These are phyloP conservation scores for Coniochaeta sp. DNA, from an alignment of 2,329 filamentous ascomycete species.

Conservation along the genomic window DNA sequence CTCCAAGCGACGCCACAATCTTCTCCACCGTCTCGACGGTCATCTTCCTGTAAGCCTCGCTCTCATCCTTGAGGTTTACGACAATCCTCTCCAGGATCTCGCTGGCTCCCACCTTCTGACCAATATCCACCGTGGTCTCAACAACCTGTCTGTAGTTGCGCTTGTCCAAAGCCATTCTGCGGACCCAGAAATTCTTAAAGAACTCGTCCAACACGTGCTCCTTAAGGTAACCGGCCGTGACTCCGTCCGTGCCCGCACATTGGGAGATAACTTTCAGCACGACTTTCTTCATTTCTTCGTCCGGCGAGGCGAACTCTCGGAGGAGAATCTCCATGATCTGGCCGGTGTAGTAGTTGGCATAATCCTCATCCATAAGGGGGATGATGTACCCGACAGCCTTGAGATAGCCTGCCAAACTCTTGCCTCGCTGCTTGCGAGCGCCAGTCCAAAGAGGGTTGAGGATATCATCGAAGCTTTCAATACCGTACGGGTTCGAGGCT, in stretches of 20 bases:
- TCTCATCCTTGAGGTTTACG: slow-evolving; percentile 95
- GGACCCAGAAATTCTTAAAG: slow-evolving; percentile 98
- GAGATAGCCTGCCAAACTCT: slow-evolving; percentile 89
- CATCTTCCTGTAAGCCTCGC: slow-evolving; percentile 97
- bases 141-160: slow-evolving; percentile 97
- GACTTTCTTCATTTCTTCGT: slow-evolving; percentile 99
- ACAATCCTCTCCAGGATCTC: slow-evolving; percentile 94
- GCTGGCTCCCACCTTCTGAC: slow-evolving; percentile 93
- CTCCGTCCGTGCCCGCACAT: slow-evolving; percentile 88
- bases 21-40: slow-evolving; percentile 98
- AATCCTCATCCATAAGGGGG: slow-evolving; percentile 98
- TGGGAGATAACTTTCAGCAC: slow-evolving; percentile 96
- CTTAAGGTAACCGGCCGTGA: slow-evolving; percentile 90
- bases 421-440: slow-evolving; percentile 90
- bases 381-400: slow-evolving; percentile 99
- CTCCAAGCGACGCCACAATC: slow-evolving; percentile 84
- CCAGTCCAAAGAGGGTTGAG: slow-evolving; percentile 96
- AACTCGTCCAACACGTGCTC: slow-evolving; percentile 93
- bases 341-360: slow-evolving; percentile 96
- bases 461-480: slow-evolving; percentile 97
- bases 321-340: slow-evolving; percentile 99
- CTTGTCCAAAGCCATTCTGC: slow-evolving; percentile 94
- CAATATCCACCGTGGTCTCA: slow-evolving; percentile 93
- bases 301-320: slow-evolving; percentile 90
- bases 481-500: slow-evolving; percentile 96